Evolutionary conservation across 179 eudicot genomes (phyloP), one percentile per base, ranked within the genome.

Genomic region (Spinacia oleracea): DNA sequence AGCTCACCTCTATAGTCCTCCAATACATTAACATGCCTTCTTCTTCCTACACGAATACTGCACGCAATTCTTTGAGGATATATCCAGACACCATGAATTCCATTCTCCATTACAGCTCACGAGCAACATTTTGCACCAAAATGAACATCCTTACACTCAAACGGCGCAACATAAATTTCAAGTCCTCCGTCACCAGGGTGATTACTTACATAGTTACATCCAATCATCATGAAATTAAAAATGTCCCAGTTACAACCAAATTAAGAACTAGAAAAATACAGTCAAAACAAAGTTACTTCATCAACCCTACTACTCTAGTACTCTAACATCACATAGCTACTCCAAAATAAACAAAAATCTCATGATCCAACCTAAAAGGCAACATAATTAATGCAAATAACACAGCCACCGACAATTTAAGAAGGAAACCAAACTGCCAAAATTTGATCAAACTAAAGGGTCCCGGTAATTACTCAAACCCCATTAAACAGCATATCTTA

Each of bases 351-450:
- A 18, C 43, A 51, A 51, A 46, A 46, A 73, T 40, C 46, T n/a
- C 21, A 70, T n/a, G 73, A 79, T 75, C 82, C 80, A 79, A 75
- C 74, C 55, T n/a, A 75, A 70, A 79, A 31, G 53, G 63, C 53
- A 75, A 16, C 77, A 59, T 59, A 71, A 79, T 82, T 65, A 83
- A 83, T 70, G 70, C 80, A 83, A 71, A 59, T 66, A 43, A 62
- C 72, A 43, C 42, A 12, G 18, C 85, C 85, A 83, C 85, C 85
- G 85, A 83, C 85, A 83, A 32, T 50, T n/a, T 3, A 14, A n/a
- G 27, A 35, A 6, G 9, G n/a, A 20, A 42, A n/a, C 14, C 42
- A 38, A 53, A 71, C 38, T 16, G n/a, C 11, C 51, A 79, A 64
- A 29, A 34, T 31, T 64, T 53, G 75, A 70, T 55, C 69, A 62